Conservation (phyloP, 2,329 filamentous ascomycete species). For the Coniochaeta sp. region DNA sequence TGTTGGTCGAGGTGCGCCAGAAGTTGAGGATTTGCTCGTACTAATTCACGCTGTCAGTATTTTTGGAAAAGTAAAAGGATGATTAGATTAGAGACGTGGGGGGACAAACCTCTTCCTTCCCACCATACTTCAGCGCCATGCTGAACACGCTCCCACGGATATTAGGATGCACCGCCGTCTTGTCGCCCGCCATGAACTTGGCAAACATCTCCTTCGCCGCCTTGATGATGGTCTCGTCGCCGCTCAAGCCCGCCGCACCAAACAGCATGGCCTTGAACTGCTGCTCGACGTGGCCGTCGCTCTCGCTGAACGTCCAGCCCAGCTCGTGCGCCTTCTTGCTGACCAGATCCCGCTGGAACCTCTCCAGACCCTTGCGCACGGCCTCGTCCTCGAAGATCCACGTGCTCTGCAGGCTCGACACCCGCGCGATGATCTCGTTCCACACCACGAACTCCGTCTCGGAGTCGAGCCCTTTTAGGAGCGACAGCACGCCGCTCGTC, state of each 20-base stretch:
- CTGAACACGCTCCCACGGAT: conserved; percentile 80
- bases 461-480: conserved; percentile 77
- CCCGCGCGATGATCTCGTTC: conserved; percentile 79
- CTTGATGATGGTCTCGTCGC: conserved; percentile 69
- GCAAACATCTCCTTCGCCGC: conserved; percentile 87
- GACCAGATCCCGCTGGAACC: conserved; percentile 74
- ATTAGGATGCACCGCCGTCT: conserved; percentile 81
- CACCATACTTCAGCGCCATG: conserved; percentile 77
- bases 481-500: conserved; percentile 79
- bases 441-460: conserved; percentile 91
- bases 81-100: not conserved
- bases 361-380: conserved; percentile 67
- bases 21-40: conserved; percentile 72
- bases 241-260: conserved; percentile 70
- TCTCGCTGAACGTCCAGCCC: conserved; percentile 80
- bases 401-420: conserved; percentile 71
- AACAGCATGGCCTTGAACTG: conserved; percentile 94
- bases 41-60: conserved; percentile 23
- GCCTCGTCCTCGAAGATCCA: conserved; percentile 83
- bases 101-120: conserved; percentile 63
- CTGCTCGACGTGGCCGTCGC: conserved; percentile 82
- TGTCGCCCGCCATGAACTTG: conserved; percentile 75
- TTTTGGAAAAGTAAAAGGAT: conserved; percentile 4
- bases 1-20: conserved; percentile 67
- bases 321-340: conserved; percentile 75